Conservation (phyloP, 768 basidiomycete species). For the Agrocybe praecox region DNA sequence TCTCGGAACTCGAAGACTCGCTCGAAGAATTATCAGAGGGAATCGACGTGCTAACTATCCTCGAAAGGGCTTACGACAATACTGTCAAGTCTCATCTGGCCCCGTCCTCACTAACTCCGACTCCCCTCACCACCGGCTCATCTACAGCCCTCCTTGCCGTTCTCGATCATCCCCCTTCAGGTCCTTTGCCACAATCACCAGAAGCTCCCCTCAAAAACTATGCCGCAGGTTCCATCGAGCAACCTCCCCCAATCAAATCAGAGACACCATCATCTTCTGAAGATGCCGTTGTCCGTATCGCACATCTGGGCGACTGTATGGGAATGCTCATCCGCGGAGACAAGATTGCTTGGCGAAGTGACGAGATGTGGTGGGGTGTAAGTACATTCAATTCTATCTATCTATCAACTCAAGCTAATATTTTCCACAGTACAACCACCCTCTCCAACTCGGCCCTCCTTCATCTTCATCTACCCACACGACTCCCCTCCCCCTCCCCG, state of each 20-base stretch:
- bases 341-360: constrained; percentile 80
- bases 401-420: not conserved
- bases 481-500: constrained; percentile 27
- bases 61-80: constrained; percentile 70
- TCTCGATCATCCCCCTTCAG: constrained; percentile 45
- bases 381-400: constrained; percentile 35
- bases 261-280: constrained; percentile 12
- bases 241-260: not conserved
- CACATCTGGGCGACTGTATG: constrained; percentile 88
- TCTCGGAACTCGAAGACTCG: constrained; percentile 31
- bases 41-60: constrained; percentile 65
- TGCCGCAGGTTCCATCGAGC: constrained; percentile 19
- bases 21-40: constrained; percentile 67
- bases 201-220: constrained; percentile 20
- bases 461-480: constrained; percentile 34
- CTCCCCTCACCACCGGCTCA: constrained; percentile 54
- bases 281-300: constrained; percentile 74
- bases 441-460: constrained; percentile 46
- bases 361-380: constrained; percentile 92
- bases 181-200: constrained; percentile 14
- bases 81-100: constrained; percentile 65
- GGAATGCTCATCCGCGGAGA: constrained; percentile 82
- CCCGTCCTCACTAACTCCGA: constrained; percentile 20
- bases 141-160: constrained; percentile 72
- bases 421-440: constrained; percentile 38